Base-by-base conservation (phyloP, 495 filamentous ascomycete species). In the Tricharina praecox region DNA sequence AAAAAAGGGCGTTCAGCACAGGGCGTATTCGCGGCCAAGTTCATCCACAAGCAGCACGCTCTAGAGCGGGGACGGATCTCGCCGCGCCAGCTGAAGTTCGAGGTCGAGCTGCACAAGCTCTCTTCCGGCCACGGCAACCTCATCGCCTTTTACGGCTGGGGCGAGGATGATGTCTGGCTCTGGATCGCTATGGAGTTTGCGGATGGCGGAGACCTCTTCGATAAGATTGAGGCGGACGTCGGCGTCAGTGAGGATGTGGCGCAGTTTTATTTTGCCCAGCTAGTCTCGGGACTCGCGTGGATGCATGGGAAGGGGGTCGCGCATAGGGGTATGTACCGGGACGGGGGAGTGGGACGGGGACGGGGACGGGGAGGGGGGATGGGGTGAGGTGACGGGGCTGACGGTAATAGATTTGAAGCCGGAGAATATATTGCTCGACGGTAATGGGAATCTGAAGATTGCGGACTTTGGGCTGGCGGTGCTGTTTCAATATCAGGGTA, bases 161-260 rank as follows among this genome's bases (percentile, higher is more conserved):
- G 84, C 43, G 85, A 95, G 62, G 87, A 99, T 59, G 61, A 68
- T 2, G 65, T 78, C n/a, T 99, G 92, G 92, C 72, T 77, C 54
- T 99, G 88, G 88, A 93, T 99, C 57, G 86, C 85, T 11, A 95
- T 99, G 86, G 90, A 99, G 62, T 77, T 84, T 55, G 90, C 90
- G 35, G 84, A 88, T 51, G 90, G 90, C 34, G 90, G 90, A 11
- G 90, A 99, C 62, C 73, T 99, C 10, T 99, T 99, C 67, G 90
- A 97, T 73, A 97, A 97, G 68, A 95, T 97, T 59, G 90, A 97
- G 63, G 85, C 90, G 2, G 90, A 97, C 63, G 81, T 85, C 23
- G 90, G 92, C 46, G 82, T 95, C 9, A 72, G 76, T 8, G 81
- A 94, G 63, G 83, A 94, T 63, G 79, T 99, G 54, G 88, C 87